Base-by-base conservation (phyloP, 176 grass and related monocot genomes). In the Pharus latifolius region DNA sequence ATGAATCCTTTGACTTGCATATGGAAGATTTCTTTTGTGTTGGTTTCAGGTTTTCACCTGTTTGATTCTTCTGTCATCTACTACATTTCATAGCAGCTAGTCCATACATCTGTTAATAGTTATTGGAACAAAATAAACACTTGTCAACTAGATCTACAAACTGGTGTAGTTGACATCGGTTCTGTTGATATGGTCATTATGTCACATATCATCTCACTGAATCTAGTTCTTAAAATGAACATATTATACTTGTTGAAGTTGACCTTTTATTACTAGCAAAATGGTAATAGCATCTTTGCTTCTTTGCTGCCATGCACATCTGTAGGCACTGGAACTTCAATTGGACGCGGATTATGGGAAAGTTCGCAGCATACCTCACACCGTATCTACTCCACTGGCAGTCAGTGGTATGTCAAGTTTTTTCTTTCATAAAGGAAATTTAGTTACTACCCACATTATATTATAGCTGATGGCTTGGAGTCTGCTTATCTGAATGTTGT, bases 301-400 rank as follows among this genome's bases (percentile, higher is more conserved):
- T 62, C 29, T 73, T 73, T 73, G 24, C 27, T 67, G 20, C 57
- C 27, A 79, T 17, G 60, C 34, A 47, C 49, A 56, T 43, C 37
- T 79, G 15, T 37, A 79, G 82, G 69, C 12, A 24, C 9, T 69
- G 8, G 76, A 85, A 17, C 35, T 79, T 35, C 82, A 85, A 32
- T 72, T 97, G 80, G 67, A 83, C 48, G 44, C 83, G 30, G 81
- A 84, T 26, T 51, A 73, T 80, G 86, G 69, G 56, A 97, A 97
- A 90, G 83, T 87, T 58, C 93, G 89, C 77, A 68, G 32, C 78
- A 81, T 97, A 68, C 80, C 86, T 63, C 83, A 97, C 19, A 16
- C 54, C 25, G 72, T 87, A 50, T 87, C 85, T 18, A 51, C 37
- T 49, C 93, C 93, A 18, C 65, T 97, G 84, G 93, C 93, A 73